These are phyloP conservation scores for Vanrija sp. DNA, from an alignment of 1,284 basidiomycete genomes.

Conservation along the genomic window DNA sequence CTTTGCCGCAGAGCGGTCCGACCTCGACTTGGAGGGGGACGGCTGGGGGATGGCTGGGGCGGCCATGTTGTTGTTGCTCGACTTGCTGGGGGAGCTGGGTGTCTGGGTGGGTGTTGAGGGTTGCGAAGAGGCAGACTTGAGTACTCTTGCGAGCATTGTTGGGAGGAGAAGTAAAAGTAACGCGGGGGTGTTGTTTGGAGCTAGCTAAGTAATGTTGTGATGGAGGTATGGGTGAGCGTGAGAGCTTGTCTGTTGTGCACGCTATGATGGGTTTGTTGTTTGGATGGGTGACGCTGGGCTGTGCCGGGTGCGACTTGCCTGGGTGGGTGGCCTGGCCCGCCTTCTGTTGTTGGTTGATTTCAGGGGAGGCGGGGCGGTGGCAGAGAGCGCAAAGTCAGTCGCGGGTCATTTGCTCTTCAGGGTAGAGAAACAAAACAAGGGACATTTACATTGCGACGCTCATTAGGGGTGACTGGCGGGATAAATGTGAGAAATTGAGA, in stretches of 20 bases:
- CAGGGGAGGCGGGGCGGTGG: too few relatives aligned
- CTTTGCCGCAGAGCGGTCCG: constrained; percentile 16
- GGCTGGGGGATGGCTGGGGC: constrained; percentile 15
- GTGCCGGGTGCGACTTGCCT: not conserved
- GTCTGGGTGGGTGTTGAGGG: constrained; percentile 14
- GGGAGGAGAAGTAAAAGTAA: not conserved
- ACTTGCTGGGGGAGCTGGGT: constrained; percentile 10
- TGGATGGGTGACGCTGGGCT: constrained; percentile 1
- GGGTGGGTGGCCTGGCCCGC: not conserved
- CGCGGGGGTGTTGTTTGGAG: not conserved
- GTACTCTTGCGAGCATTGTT: constrained; percentile 12
- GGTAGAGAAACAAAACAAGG: not conserved
- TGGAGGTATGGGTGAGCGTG: not conserved
- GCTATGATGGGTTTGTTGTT: constrained; percentile 6
- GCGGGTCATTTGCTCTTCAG: not conserved
- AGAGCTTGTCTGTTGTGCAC: constrained; percentile 1
- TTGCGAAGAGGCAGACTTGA: constrained; percentile 26
- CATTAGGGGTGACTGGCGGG: too few relatives aligned
- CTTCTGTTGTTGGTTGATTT: too few relatives aligned
- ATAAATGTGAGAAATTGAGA: too few relatives aligned
- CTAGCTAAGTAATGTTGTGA: too few relatives aligned
- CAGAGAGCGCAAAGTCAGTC: too few relatives aligned
- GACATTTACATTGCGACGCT: too few relatives aligned
- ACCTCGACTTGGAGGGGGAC: constrained; percentile 37
- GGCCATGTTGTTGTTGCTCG: constrained; percentile 14